Evolutionary conservation across 108 stramenopile species (phyloP).

Genomic region (Cyclostephanos tholiformis): DNA sequence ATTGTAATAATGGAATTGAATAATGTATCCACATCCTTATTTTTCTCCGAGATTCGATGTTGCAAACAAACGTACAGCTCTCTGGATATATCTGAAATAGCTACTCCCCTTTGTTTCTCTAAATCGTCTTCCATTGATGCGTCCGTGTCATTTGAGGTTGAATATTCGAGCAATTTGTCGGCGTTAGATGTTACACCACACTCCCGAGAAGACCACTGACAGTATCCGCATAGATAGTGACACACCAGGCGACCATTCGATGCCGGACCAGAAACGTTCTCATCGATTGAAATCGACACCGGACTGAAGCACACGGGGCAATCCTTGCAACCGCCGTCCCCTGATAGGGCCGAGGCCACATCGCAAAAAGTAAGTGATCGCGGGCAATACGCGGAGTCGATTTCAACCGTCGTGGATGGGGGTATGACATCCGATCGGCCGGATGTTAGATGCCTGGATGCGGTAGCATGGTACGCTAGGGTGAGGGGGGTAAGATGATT

Average conservation of each 20-base stretch:
- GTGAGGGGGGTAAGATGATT: slow-evolving; percentile 76
- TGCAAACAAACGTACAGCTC: slow-evolving; percentile 33
- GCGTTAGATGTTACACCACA: slow-evolving; percentile 43
- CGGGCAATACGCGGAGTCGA: slow-evolving; percentile 66
- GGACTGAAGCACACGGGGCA: slow-evolving; percentile 70
- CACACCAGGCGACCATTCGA: slow-evolving; percentile 30
- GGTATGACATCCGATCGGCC: slow-evolving; percentile 64
- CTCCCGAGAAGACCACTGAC: slow-evolving; percentile 45
- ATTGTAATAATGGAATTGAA: slow-evolving; percentile 31
- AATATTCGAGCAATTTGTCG: slow-evolving; percentile 37
- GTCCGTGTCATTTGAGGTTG: slow-evolving; percentile 17
- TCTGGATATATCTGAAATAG: slow-evolving; percentile 36
- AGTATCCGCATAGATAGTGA: slow-evolving; percentile 48
- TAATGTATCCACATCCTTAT: slow-evolving; percentile 26
- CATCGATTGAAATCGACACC: slow-evolving; percentile 44
- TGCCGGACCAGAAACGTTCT: neutral
- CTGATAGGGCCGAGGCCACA: slow-evolving; percentile 55
- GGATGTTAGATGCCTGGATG: slow-evolving; percentile 76
- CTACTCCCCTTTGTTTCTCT: slow-evolving; percentile 27
- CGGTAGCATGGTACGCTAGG: slow-evolving; percentile 75
- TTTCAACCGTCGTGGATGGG: slow-evolving; percentile 46
- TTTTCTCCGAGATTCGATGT: slow-evolving; percentile 29
- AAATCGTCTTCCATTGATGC: slow-evolving; percentile 13
- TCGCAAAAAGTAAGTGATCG: slow-evolving; percentile 79
- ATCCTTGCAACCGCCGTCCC: slow-evolving; percentile 47